A percentile compares a stretch with the other conserved stretches of the same genome.
These are phyloP conservation scores for Aspergillus cavernicola DNA, from an alignment of 495 filamentous ascomycete genomes.

Conservation along the genomic window DNA sequence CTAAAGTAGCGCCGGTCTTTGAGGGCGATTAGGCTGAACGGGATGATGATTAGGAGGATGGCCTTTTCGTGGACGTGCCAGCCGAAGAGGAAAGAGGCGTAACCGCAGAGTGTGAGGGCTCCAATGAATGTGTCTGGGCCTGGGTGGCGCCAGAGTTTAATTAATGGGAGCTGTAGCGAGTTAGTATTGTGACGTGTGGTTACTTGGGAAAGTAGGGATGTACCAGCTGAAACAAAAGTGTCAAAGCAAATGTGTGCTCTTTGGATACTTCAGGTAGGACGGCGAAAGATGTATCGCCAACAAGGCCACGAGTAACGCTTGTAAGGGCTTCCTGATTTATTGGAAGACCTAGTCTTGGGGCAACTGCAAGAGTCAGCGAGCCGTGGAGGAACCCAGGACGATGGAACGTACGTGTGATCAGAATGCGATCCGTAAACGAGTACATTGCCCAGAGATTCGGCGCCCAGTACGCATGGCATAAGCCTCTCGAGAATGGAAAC, in stretches of 20 bases:
- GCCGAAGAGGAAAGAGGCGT: constrained; percentile 93
- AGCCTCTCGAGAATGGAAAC: constrained; percentile 88
- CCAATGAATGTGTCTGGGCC: constrained; percentile 86
- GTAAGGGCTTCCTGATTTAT: constrained; percentile 71
- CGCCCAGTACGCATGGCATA: constrained; percentile 98
- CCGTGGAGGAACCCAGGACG: not conserved
- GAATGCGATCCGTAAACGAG: constrained; percentile 77
- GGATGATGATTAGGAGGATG: constrained; percentile 88
- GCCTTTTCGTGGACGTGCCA: constrained; percentile 99
- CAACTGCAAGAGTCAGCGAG: constrained; percentile 51
- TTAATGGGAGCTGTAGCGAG: constrained; percentile 57
- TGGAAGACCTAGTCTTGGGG: constrained; percentile 69
- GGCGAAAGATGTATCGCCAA: constrained; percentile 94
- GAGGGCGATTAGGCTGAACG: constrained; percentile 90
- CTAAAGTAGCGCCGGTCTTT: constrained; percentile 88
- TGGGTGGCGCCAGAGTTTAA: constrained; percentile 77
- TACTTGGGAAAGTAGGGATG: constrained; percentile 14
- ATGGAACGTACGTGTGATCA: constrained; percentile 73
- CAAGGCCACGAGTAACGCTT: constrained; percentile 87
- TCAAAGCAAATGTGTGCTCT: constrained; percentile 73
- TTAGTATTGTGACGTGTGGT: not conserved
- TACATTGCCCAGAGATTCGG: constrained; percentile 98
- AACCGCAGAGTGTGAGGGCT: constrained; percentile 89
- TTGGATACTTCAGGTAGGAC: constrained; percentile 85
- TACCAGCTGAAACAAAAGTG: constrained; percentile 76